Conservation (phyloP, 2,329 filamentous ascomycete genomes). For the Pyricularia pennisetigena region DNA sequence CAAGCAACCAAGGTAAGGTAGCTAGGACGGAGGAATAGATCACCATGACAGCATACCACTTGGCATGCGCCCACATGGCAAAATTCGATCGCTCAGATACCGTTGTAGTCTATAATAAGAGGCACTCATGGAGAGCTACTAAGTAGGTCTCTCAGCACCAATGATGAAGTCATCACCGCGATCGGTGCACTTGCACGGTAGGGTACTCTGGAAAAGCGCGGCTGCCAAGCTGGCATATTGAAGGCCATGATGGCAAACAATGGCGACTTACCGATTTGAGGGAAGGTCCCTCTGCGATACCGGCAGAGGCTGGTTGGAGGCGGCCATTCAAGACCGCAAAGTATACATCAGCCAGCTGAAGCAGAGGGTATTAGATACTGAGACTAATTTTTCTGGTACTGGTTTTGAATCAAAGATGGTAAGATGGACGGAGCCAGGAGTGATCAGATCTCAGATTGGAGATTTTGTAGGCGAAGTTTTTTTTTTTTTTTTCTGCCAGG, state of each 20-base stretch:
- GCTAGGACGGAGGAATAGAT: no score
- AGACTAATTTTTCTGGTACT: background rate
- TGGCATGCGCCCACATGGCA: background rate
- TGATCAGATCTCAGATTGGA: background rate
- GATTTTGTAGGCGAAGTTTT: background rate
- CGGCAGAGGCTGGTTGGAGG: constrained; percentile 1
- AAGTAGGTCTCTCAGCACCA: constrained; percentile 51
- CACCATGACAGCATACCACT: background rate
- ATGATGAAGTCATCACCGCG: constrained; percentile 51
- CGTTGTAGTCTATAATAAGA: constrained; percentile 84
- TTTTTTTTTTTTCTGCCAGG: background rate
- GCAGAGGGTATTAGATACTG: background rate
- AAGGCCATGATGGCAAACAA: background rate
- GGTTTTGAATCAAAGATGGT: background rate
- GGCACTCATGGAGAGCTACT: constrained; percentile 52
- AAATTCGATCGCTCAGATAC: constrained; percentile 65
- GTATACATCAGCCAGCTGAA: background rate
- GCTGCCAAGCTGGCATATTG: background rate
- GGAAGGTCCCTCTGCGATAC: constrained; percentile 15
- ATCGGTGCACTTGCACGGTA: constrained; percentile 10
- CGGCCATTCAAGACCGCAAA: constrained; percentile 9
- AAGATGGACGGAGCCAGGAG: background rate
- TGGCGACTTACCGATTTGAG: constrained; percentile 14
- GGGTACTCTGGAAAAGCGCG: constrained; percentile 4
- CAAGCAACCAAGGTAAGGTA: no score